Percentiles rank a stretch among this genome's conserved stretches.
Conservation (phyloP, 208 protist genomes). For the Leishmania guyanensis region DNA sequence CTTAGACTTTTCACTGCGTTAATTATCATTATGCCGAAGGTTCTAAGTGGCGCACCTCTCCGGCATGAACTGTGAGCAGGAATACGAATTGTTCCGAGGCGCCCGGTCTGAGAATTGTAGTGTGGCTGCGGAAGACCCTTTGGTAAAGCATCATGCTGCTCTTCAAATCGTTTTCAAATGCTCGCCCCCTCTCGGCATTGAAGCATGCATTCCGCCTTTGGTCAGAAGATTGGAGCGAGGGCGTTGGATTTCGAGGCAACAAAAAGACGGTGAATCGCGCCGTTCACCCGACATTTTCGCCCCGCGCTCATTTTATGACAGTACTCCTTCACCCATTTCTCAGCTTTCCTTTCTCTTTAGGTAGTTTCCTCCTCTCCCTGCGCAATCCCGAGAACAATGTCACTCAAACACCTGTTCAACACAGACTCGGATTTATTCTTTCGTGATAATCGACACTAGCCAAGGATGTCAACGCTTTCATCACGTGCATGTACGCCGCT, state of each 20-base stretch:
- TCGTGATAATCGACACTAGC: neutral
- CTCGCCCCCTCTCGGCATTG: neutral
- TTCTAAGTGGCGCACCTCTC: neutral
- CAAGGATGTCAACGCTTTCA: slow-evolving; percentile 10
- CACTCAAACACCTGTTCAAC: neutral
- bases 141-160: neutral
- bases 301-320: too few relatives aligned
- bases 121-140: neutral
- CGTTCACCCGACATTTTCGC: neutral
- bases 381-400: neutral
- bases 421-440: neutral
- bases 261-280: neutral
- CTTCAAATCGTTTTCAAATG: neutral
- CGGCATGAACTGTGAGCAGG: neutral
- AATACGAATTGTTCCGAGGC: neutral
- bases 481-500: slow-evolving; percentile 20
- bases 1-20: neutral
- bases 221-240: neutral
- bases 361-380: neutral
- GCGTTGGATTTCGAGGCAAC: neutral
- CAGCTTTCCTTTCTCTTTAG: neutral
- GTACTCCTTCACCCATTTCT: neutral
- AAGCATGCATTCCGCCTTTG: neutral
- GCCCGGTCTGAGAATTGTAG: neutral
- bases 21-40: neutral